Percentiles rank a stretch among this genome's conserved stretches.
Evolutionary conservation across 192 early-diverging fungal genomes (phyloP).

Genomic region (Backusella australiensis): DNA sequence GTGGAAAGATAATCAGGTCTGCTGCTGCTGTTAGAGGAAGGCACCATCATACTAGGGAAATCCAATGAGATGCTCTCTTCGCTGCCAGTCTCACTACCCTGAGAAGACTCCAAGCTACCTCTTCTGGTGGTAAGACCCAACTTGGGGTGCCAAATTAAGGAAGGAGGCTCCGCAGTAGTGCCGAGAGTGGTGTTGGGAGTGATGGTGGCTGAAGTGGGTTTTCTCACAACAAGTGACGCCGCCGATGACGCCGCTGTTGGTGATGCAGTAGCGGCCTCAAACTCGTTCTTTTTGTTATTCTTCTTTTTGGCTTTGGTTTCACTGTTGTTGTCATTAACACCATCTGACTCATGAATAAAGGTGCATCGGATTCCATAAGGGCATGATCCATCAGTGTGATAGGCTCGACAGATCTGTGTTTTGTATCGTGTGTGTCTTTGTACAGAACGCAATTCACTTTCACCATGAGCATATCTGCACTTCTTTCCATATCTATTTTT

Average conservation of each 20-base stretch:
- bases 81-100: background rate
- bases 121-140: background rate
- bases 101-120: background rate
- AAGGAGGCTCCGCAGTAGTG: background rate
- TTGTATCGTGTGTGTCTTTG: constrained; percentile 92
- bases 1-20: constrained; percentile 4
- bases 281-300: background rate
- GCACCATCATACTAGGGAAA: background rate
- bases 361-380: constrained; percentile 94
- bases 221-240: background rate
- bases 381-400: constrained; percentile 85
- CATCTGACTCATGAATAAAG: constrained; percentile 73
- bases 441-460: constrained; percentile 74
- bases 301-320: background rate
- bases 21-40: constrained; percentile 1
- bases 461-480: constrained; percentile 94
- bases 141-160: background rate
- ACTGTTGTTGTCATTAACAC: background rate
- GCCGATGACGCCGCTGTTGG: background rate
- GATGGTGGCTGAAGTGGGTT: background rate
- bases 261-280: background rate
- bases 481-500: constrained; percentile 77
- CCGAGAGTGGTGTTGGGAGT: background rate
- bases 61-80: constrained; percentile 6
- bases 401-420: constrained; percentile 92